Base-by-base conservation (phyloP, 345 rosid genomes). In the Eucalyptus marginata region DNA sequence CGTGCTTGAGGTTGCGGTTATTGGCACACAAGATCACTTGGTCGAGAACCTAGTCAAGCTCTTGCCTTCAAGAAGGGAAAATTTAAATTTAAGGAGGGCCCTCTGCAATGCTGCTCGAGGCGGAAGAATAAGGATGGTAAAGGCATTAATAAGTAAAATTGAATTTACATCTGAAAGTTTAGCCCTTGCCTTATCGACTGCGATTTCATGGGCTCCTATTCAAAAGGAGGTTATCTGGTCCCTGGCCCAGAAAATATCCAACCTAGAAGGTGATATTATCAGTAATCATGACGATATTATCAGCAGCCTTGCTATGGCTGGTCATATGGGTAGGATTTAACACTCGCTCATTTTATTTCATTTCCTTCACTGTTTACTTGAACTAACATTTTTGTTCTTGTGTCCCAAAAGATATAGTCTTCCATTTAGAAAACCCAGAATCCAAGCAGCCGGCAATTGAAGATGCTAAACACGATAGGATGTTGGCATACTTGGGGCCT, bases 361-460 rank as follows among this genome's bases (percentile, higher is more conserved):
- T 2, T 66, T 66, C 40, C 20, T n/a, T n/a, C 10, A 0, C 76
- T 66, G 2, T n/a, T 66, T 66, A 1, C 40, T 66, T 66, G 76
- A 66, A 2, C 1, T 66, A 15, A 66, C 76, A 1, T 14, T 31
- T 66, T 15, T n/a, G 40, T 66, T 66, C 5, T 66, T 8, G 20
- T n/a, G 20, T 15, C 3, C 11, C 76, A n/a, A 66, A 66, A 31
- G 76, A 66, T 6, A 66, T n/a, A 66, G 76, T 6, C 54, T 51
- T 51, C 54, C 3, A 6, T 51, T 51, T 51, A 50, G 8, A 50
- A 50, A 50, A 5, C 52, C 52, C 7, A 50, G 16, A 50, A 0
- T 50, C 18, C 8, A 0, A 10, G 36, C 8, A 7, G 13, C 3
- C 9, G 3, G 1, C 33, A 29, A 62, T 0, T 3, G 36, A n/a